phyloP scores from a whole-genome alignment of 257 asterid species.

The Nicotiana undulata region DNA sequence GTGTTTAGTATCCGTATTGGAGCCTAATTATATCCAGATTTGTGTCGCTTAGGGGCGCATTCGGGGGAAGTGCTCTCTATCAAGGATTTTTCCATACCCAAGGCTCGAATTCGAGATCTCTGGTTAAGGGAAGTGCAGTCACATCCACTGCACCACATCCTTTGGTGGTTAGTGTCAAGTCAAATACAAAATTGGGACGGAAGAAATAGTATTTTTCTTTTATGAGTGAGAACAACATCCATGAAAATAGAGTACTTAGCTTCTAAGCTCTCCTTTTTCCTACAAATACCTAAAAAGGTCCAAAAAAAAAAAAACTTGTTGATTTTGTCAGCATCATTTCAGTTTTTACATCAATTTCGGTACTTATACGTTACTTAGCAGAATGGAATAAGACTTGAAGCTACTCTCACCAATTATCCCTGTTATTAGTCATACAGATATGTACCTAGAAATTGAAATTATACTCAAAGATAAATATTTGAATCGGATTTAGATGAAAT shows the following conservation, averaged over 20 bases:
- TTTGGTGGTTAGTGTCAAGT: no score
- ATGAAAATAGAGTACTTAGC: constrained; percentile 7
- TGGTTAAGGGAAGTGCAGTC: no score
- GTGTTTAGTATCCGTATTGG: no score
- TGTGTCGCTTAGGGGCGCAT: no score
- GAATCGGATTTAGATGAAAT: neutral
- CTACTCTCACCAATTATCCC: neutral
- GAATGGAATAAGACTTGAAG: neutral
- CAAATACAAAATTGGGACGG: no score
- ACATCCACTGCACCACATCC: no score
- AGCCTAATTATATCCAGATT: no score
- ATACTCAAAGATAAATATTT: neutral
- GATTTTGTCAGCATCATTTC: constrained; percentile 5
- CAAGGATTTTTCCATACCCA: no score
- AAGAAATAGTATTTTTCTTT: no score
- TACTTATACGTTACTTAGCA: neutral
- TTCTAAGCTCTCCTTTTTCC: neutral
- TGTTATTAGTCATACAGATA: neutral
- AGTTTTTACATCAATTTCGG: neutral
- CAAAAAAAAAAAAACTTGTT: neutral
- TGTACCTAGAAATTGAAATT: neutral
- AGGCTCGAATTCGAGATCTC: no score
- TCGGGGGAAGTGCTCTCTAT: no score
- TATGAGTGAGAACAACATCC: neutral
- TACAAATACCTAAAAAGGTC: neutral